Conservation (phyloP, 1,139 yeast species). For the Suhomyces anneliseae region DNA sequence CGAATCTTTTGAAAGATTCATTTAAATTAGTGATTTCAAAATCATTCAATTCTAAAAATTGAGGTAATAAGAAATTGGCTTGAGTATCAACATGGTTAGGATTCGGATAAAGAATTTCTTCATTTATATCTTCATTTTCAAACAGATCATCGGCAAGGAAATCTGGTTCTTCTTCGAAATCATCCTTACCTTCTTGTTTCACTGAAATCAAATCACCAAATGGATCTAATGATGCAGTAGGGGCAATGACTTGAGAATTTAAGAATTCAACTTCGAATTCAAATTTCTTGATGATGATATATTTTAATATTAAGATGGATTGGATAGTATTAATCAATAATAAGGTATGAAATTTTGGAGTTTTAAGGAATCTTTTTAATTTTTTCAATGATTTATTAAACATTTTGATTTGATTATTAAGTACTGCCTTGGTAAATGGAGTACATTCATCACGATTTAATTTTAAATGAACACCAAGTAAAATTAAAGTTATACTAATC, state of each 20-base stretch:
- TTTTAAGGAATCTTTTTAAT: constrained; percentile 14
- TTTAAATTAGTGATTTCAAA: constrained; percentile 32
- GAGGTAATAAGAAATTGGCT: not conserved
- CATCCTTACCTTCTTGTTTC: constrained; percentile 1
- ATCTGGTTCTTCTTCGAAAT: not conserved
- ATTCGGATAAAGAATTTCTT: constrained; percentile 16
- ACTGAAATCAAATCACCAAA: not conserved
- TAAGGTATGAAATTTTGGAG: constrained; percentile 18
- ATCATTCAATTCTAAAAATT: constrained; percentile 19
- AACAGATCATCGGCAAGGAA: not conserved
- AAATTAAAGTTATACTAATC: constrained; percentile 31
- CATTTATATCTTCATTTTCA: constrained; percentile 15
- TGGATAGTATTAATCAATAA: constrained; percentile 31
- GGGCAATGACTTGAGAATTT: not conserved
- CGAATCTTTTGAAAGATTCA: constrained; percentile 25
- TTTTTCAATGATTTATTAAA: constrained; percentile 29
- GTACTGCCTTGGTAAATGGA: constrained; percentile 13
- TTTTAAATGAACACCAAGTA: constrained; percentile 24
- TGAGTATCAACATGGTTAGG: constrained; percentile 1
- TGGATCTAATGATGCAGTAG: constrained; percentile 3
- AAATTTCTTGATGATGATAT: constrained; percentile 24
- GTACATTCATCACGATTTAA: constrained; percentile 15
- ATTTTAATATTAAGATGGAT: constrained; percentile 33
- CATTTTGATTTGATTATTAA: constrained; percentile 36
- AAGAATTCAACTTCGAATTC: constrained; percentile 8